Evolutionary conservation across 441 rosid genomes (phyloP).

Genomic region (Arabidopsis hybrid): DNA sequence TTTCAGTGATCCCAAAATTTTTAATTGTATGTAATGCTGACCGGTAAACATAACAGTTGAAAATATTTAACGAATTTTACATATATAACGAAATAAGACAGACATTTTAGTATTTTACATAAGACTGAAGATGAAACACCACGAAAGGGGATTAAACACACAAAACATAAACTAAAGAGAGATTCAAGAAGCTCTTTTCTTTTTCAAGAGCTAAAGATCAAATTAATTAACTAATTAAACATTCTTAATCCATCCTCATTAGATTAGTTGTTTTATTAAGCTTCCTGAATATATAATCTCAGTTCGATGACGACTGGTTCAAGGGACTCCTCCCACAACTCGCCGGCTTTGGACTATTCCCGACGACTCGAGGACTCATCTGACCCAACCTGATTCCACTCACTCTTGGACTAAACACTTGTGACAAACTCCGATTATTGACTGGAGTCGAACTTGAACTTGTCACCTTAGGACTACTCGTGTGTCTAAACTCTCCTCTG

Average conservation of each 20-base stretch:
- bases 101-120: conserved; percentile 34
- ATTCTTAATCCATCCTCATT: conserved; percentile 20
- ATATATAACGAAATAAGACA: conserved; percentile 36
- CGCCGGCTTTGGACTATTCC: conserved; percentile 55
- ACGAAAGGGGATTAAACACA: conserved; percentile 19
- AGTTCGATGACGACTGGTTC: conserved; percentile 44
- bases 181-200: conserved; percentile 18
- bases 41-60: too few species aligned
- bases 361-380: conserved; percentile 60
- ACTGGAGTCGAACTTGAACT: conserved; percentile 79
- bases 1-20: background rate
- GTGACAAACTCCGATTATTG: conserved; percentile 44
- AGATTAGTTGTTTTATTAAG: conserved; percentile 8
- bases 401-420: conserved; percentile 67
- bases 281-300: conserved; percentile 12
- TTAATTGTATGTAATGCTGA: too few species aligned
- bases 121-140: conserved; percentile 33
- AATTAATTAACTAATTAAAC: conserved; percentile 35
- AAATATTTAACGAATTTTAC: background rate
- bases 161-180: background rate
- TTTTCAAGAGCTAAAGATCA: conserved; percentile 1
- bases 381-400: conserved; percentile 58
- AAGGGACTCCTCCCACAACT: conserved; percentile 61
- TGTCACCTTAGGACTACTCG: conserved; percentile 74
- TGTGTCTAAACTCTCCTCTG: conserved; percentile 90